Evolutionary conservation across 305 asterid genomes (phyloP), one percentile per base, ranked within the genome.

Genomic region (Rubia occidens): DNA sequence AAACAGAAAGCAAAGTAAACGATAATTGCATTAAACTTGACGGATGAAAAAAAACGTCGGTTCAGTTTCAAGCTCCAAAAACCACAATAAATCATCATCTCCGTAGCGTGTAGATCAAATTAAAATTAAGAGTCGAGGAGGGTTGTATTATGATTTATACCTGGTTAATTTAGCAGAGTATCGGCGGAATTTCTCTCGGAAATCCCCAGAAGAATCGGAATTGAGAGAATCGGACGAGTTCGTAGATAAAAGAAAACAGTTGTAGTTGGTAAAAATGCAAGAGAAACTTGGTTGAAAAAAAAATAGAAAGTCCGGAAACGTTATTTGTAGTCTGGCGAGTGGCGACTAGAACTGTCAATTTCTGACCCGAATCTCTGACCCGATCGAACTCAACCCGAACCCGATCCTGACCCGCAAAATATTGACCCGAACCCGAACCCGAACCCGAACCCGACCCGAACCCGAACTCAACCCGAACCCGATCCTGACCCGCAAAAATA

Each of bases 321-420:
- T 13, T 7, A n/a, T 20, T 8, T 55, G 32, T n/a, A n/a, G n/a
- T n/a, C n/a, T n/a, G n/a, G n/a, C n/a, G n/a, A n/a, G n/a, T 29
- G 1, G 2, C 2, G 1, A 0, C 35, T 3, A 3, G 2, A 29
- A 29, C 35, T 3, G 1, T 3, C 1, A 0, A 29, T 3, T 29
- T 2, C 1, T 1, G 35, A 1, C 3, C 1, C 35, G 2, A 29
- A 29, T 29, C 2, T 1, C 2, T n/a, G n/a, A n/a, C n/a, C n/a
- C n/a, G n/a, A n/a, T n/a, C n/a, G n/a, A n/a, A n/a, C n/a, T n/a
- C n/a, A n/a, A n/a, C n/a, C n/a, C n/a, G n/a, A n/a, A n/a, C n/a
- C n/a, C n/a, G n/a, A n/a, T n/a, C n/a, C n/a, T n/a, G n/a, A n/a
- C n/a, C n/a, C n/a, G n/a, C n/a, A n/a, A n/a, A n/a, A n/a, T n/a